phyloP scores from a whole-genome alignment of 352 stramenopile species.

The Achlya hypogyna region DNA sequence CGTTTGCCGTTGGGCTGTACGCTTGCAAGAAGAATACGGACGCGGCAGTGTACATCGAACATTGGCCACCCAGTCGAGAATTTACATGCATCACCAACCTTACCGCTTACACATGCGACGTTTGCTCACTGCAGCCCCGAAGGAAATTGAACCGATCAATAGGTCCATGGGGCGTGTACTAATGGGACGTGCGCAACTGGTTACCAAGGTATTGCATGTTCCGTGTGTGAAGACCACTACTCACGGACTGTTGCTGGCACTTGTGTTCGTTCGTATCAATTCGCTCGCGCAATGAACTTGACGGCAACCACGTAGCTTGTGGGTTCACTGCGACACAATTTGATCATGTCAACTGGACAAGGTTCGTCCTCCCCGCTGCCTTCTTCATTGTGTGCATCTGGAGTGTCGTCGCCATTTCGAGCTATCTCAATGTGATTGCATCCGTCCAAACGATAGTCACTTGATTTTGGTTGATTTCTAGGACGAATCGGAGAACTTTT shows the following conservation, averaged over 20 bases:
- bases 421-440: slow-evolving; percentile 21
- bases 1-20: not conserved
- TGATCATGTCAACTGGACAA: slow-evolving; percentile 31
- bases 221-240: slow-evolving; percentile 44
- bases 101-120: slow-evolving; percentile 50
- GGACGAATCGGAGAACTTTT: slow-evolving; percentile 1
- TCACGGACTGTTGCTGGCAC: slow-evolving; percentile 40
- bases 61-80: slow-evolving; percentile 40
- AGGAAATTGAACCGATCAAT: not conserved
- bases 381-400: slow-evolving; percentile 29
- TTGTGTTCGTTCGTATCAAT: slow-evolving; percentile 31
- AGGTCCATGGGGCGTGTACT: slow-evolving; percentile 39
- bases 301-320: not conserved
- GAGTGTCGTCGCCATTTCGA: slow-evolving; percentile 30
- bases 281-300: not conserved
- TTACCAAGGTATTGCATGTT: slow-evolving; percentile 38
- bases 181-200: slow-evolving; percentile 28
- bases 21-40: slow-evolving; percentile 16
- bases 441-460: slow-evolving; percentile 28
- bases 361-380: slow-evolving; percentile 55
- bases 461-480: not conserved
- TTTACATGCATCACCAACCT: slow-evolving; percentile 47
- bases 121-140: slow-evolving; percentile 20
- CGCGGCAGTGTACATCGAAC: slow-evolving; percentile 30
- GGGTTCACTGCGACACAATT: not conserved